These are phyloP conservation scores for Epichloe elymi DNA, from an alignment of 2,329 filamentous ascomycete species.

Conservation along the genomic window DNA sequence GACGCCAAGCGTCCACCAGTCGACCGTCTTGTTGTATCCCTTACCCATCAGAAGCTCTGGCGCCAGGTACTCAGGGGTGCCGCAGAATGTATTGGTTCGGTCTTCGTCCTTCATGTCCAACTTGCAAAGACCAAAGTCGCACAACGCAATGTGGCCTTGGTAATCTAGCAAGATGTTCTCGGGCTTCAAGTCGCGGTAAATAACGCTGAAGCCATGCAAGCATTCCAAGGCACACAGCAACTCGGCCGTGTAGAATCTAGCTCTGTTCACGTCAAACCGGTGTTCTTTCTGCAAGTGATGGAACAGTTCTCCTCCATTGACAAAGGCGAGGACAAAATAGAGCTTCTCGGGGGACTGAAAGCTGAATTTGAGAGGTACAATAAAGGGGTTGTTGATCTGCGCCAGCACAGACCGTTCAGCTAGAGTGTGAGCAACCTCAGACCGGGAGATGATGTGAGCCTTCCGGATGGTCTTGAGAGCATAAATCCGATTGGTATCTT, in stretches of 20 bases:
- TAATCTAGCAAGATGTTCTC: slow-evolving; percentile 98
- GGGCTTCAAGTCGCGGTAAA: slow-evolving; percentile 64
- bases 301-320: slow-evolving; percentile 96
- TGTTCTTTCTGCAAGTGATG: slow-evolving; percentile 95
- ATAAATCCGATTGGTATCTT: slow-evolving; percentile 94
- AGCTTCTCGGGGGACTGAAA: slow-evolving; percentile 97
- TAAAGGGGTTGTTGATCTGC: slow-evolving; percentile 99
- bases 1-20: slow-evolving; percentile 98
- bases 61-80: slow-evolving; percentile 92
- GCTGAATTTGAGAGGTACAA: slow-evolving; percentile 95
- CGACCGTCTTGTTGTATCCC: slow-evolving; percentile 95
- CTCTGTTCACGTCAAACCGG: slow-evolving; percentile 93
- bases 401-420: slow-evolving; percentile 95
- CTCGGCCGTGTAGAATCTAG: slow-evolving; percentile 94
- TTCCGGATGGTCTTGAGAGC: slow-evolving; percentile 99
- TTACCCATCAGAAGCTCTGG: slow-evolving; percentile 86
- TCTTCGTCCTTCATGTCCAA: slow-evolving; percentile 99
- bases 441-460: slow-evolving; percentile 95
- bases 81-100: slow-evolving; percentile 95
- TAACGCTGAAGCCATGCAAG: slow-evolving; percentile 95
- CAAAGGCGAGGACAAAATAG: slow-evolving; percentile 91
- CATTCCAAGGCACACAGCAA: slow-evolving; percentile 91
- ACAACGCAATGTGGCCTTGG: slow-evolving; percentile 92
- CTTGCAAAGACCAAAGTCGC: slow-evolving; percentile 96
- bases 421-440: slow-evolving; percentile 92